A percentile compares a stretch with the other conserved stretches of the same genome.
Evolutionary conservation across 306 rosid species (phyloP).

Genomic region (Dryas octopetala): DNA sequence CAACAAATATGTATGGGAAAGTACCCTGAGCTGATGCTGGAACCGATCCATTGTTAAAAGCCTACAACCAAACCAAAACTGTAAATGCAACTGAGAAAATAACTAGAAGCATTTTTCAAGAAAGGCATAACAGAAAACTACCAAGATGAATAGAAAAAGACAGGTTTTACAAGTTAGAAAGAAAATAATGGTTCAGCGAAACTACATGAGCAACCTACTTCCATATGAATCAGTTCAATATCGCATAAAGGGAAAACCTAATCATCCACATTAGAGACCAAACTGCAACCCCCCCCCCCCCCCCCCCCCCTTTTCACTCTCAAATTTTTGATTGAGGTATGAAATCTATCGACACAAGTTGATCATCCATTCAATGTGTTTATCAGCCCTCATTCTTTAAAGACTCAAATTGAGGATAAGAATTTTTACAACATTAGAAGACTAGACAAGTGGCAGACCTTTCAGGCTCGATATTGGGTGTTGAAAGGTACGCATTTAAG

Average conservation of each 20-base stretch:
- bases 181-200: background rate
- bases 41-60: conserved; percentile 68
- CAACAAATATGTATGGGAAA: conserved; percentile 80
- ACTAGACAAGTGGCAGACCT: background rate
- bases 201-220: background rate
- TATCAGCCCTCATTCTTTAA: background rate
- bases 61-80: conserved; percentile 41
- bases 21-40: conserved; percentile 81
- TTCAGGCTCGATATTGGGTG: background rate
- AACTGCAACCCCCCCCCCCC: background rate
- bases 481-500: no score
- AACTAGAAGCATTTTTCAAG: background rate
- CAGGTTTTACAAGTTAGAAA: background rate
- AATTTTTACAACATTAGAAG: background rate
- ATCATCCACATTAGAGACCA: conserved; percentile 11
- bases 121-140: background rate
- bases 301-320: background rate
- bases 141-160: background rate
- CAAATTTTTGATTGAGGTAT: background rate
- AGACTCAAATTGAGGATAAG: background rate
- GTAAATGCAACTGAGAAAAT: conserved; percentile 19
- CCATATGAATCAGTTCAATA: background rate
- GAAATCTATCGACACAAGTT: background rate
- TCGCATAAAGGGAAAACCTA: background rate
- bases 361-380: background rate